phyloP scores from a whole-genome alignment of 192 early-diverging fungal species.

The Coemansia sp. region DNA sequence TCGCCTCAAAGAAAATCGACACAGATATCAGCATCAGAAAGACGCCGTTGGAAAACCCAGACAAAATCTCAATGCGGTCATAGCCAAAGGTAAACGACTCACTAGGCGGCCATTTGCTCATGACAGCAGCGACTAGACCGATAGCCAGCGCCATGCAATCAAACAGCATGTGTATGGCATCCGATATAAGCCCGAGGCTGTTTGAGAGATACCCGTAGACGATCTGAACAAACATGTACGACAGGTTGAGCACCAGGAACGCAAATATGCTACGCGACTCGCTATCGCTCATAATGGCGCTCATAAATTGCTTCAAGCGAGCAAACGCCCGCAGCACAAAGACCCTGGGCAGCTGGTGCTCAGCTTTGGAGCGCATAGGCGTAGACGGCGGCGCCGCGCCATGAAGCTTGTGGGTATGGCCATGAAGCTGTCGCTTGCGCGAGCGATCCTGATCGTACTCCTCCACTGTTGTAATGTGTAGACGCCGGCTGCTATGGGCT shows the following conservation, averaged over 20 bases:
- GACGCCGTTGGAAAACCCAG: slow-evolving; percentile 91
- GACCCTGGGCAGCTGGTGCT: background rate
- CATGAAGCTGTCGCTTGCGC: slow-evolving; percentile 10
- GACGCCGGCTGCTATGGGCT: slow-evolving; percentile 6
- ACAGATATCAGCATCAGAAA: slow-evolving; percentile 85
- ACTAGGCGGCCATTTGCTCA: slow-evolving; percentile 89
- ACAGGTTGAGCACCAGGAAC: slow-evolving; percentile 89
- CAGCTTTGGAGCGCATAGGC: background rate
- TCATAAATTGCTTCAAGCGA: slow-evolving; percentile 10
- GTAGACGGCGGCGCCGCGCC: background rate
- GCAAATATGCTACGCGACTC: slow-evolving; percentile 92
- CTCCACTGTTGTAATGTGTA: slow-evolving; percentile 39
- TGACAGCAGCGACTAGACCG: slow-evolving; percentile 81
- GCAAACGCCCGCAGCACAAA: background rate
- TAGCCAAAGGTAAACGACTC: slow-evolving; percentile 71
- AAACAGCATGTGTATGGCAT: slow-evolving; percentile 98
- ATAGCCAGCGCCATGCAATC: slow-evolving; percentile 90
- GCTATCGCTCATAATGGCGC: slow-evolving; percentile 31
- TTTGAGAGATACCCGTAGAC: slow-evolving; percentile 77
- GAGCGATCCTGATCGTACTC: slow-evolving; percentile 31
- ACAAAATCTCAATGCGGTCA: slow-evolving; percentile 86
- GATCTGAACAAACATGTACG: slow-evolving; percentile 90
- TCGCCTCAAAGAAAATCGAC: slow-evolving; percentile 88
- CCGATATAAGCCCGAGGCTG: slow-evolving; percentile 87
- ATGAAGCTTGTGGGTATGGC: slow-evolving; percentile 9